phyloP scores from a whole-genome alignment of 1,284 basidiomycete genomes.

The Albatrellus sp. region DNA sequence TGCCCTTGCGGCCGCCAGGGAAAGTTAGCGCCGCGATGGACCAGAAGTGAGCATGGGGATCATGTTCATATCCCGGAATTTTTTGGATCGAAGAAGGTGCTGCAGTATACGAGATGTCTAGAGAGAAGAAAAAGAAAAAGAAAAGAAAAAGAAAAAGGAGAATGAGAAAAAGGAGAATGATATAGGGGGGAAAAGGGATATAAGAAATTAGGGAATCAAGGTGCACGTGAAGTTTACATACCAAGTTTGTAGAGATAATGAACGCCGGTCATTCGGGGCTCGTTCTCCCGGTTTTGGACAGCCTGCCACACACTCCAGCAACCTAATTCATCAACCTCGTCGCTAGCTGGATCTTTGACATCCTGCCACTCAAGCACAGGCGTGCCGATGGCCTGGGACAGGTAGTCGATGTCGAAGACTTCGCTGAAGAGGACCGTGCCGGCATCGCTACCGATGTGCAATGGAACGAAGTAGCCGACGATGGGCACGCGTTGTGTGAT shows the following conservation, averaged over 20 bases:
- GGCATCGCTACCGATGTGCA: constrained; percentile 42
- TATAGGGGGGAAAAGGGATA: too few relatives aligned
- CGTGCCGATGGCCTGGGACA: constrained; percentile 21
- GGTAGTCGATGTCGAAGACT: constrained; percentile 29
- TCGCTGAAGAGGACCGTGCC: constrained; percentile 26
- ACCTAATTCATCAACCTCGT: constrained; percentile 43
- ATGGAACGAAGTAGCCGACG: constrained; percentile 50
- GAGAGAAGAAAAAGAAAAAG: background rate
- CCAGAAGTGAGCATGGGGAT: constrained; percentile 34
- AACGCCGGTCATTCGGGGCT: constrained; percentile 33
- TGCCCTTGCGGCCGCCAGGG: constrained; percentile 25
- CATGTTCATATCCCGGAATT: constrained; percentile 23
- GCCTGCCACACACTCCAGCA: constrained; percentile 59
- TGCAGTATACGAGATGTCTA: constrained; percentile 37
- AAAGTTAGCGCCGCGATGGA: constrained; percentile 31
- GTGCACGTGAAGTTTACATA: constrained; percentile 16
- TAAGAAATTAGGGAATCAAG: too few relatives aligned
- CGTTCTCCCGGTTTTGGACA: constrained; percentile 30
- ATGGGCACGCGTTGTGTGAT: constrained; percentile 56
- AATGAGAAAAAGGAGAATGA: background rate
- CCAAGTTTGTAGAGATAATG: constrained; percentile 38
- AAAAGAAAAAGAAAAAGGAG: background rate
- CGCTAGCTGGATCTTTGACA: constrained; percentile 22
- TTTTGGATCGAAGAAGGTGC: constrained; percentile 30
- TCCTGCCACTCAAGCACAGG: constrained; percentile 30